phyloP scores from a whole-genome alignment of 805 yeast species.

The Ogataea saltuana region DNA sequence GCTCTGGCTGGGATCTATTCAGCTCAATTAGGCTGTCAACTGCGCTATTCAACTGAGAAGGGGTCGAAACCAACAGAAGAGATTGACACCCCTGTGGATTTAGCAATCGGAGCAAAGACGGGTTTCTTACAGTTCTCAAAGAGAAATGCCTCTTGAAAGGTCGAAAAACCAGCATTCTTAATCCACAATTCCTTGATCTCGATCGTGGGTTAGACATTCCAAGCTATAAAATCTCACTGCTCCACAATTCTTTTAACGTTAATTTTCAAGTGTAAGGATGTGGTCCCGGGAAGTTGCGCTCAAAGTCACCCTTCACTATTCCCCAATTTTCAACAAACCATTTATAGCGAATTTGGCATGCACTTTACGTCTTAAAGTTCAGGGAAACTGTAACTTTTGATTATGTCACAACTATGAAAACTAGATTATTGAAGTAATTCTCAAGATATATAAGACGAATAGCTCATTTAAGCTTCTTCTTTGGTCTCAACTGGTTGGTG shows the following conservation, averaged over 20 bases:
- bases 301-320: too few relatives aligned
- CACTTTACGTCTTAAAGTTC: constrained; percentile 1
- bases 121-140: constrained; percentile 26
- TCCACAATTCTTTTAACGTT: too few relatives aligned
- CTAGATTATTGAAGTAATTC: constrained; percentile 12
- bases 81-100: constrained; percentile 19
- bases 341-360: too few relatives aligned
- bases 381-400: constrained; percentile 13
- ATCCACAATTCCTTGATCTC: too few relatives aligned
- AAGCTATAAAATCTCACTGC: too few relatives aligned
- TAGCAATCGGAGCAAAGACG: constrained; percentile 10
- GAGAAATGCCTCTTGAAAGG: constrained; percentile 14
- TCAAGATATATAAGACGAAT: constrained; percentile 36
- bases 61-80: constrained; percentile 32
- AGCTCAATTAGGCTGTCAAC: constrained; percentile 18
- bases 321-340: too few relatives aligned
- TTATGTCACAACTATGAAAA: constrained; percentile 14
- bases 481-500: constrained; percentile 99
- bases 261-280: not conserved
- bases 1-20: constrained; percentile 10
- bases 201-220: too few relatives aligned
- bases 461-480: constrained; percentile 96
- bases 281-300: too few relatives aligned
- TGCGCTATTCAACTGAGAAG: constrained; percentile 26
- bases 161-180: not conserved